Evolutionary conservation across 2,329 filamentous ascomycete genomes (phyloP), one percentile per base, ranked within the genome.

Genomic region (Pseudonectria buxi): DNA sequence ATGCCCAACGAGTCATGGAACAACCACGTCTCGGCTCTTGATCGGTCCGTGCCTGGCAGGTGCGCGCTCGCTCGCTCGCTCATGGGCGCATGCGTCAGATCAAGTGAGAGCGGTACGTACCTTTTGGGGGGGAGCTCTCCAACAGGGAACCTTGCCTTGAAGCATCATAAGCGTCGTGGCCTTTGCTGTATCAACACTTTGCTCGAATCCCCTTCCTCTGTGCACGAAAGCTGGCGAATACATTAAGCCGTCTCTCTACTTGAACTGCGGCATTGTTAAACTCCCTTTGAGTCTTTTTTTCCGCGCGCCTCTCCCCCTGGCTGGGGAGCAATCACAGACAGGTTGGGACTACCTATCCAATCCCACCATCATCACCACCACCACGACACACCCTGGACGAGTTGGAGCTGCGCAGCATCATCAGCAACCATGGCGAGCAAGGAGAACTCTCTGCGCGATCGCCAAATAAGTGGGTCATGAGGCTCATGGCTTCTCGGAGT

Each of bases 401-500:
- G 24, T 29, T 45, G 32, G 28, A 45, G 32, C 31, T 44, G 28
- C 39, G 29, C 45, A 38, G 49, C 50, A 48, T 53, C 50, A 50
- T 45, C 35, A 42, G 36, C 43, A 44, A 59, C 32, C 47, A 72
- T 72, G 69, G 62, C 68, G 45, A 56, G 65, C 45, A 68, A 63
- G 40, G 65, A 60, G 35, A 64, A 58, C 43, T 67, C 67, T 28
- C 51, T 73, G 49, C 63, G 69, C 52, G 69, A 72, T 58, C 68
- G 67, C 55, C 69, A 72, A 51, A 69, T 72, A 54, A 58, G 68
- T 70, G 56, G 16, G 40, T 36, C 11, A 3, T 3, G 27, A 7
- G 5, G 5, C 40, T n/a, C 48, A 27, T 50, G 5, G 25, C 24
- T 28, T 13, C 18, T 22, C 3, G 14, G 31, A 10, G 5, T n/a